Conservation (phyloP, 2,329 filamentous ascomycete species). For the Ophiostoma angusticollis region DNA sequence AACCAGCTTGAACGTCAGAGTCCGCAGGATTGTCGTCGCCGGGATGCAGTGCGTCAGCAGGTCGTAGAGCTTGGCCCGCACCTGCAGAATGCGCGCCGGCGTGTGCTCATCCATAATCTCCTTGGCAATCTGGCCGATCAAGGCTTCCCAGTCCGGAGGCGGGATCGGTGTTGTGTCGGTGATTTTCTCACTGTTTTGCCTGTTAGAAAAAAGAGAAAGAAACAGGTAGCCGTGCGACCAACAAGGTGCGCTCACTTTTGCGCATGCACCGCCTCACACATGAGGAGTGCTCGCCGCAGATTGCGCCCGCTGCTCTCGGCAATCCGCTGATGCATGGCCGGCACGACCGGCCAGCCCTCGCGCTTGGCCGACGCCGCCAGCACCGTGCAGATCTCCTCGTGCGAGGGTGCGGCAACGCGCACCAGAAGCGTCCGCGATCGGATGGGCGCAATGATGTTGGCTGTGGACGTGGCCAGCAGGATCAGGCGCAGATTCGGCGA, state of each 20-base stretch:
- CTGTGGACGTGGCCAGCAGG: conserved; percentile 85
- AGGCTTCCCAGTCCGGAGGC: conserved; percentile 90
- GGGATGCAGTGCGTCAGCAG: conserved; percentile 95
- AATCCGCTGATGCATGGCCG: conserved; percentile 68
- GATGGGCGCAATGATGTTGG: conserved; percentile 98
- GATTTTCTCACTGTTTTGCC: conserved; percentile 68
- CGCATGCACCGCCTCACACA: conserved; percentile 95
- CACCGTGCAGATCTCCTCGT: conserved; percentile 71
- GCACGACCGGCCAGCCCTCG: conserved; percentile 69
- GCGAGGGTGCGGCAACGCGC: conserved; percentile 76
- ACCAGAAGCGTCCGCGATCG: conserved; percentile 83
- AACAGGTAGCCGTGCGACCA: not conserved
- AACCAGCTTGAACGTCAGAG: conserved; percentile 85
- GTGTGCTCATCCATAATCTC: conserved; percentile 90
- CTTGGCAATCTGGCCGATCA: conserved; percentile 79
- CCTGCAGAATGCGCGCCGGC: conserved; percentile 75
- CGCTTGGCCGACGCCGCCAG: conserved; percentile 58
- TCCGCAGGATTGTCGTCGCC: conserved; percentile 85
- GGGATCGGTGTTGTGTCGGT: conserved; percentile 80
- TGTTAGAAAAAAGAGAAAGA: not conserved
- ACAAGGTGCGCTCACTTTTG: conserved; percentile 76
- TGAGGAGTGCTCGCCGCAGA: conserved; percentile 75
- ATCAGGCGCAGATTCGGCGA: conserved; percentile 88
- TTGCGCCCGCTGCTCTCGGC: conserved; percentile 86
- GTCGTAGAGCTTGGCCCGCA: conserved; percentile 92